These are phyloP conservation scores for Trametes elegans DNA, from an alignment of 768 basidiomycete species.

Conservation along the genomic window DNA sequence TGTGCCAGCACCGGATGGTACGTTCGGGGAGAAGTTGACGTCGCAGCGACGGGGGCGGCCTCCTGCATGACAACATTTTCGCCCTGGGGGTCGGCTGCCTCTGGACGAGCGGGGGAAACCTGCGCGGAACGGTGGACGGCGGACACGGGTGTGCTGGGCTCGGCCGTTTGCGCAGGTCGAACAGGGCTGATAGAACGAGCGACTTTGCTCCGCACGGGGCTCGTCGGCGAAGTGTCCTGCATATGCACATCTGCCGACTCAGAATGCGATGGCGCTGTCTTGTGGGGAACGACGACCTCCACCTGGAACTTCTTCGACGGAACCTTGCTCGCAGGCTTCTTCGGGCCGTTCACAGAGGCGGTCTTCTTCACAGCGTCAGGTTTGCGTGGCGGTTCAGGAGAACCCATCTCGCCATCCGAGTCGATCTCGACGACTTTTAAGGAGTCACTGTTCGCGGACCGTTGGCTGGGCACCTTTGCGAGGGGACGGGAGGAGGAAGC, in stretches of 20 bases:
- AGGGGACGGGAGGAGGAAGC: conserved; percentile 6
- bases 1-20: conserved; percentile 25
- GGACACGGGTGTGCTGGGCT: conserved; percentile 7
- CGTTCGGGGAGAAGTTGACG: conserved; percentile 1
- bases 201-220: not conserved
- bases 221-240: not conserved
- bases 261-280: not conserved
- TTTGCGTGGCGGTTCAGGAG: not conserved
- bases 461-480: not conserved
- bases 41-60: not conserved
- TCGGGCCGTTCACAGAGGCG: not conserved
- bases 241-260: not conserved
- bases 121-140: conserved; percentile 10
- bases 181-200: not conserved
- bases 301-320: conserved; percentile 13
- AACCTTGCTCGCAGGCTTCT: conserved; percentile 2
- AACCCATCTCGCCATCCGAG: conserved; percentile 13
- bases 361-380: not conserved
- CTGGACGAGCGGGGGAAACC: not conserved
- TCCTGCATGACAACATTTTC: not conserved
- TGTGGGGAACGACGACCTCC: conserved; percentile 2
- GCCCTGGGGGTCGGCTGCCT: not conserved
- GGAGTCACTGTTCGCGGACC: not conserved
- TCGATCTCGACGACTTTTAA: conserved; percentile 22
- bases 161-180: not conserved